Evolutionary conservation across 371 early-diverging fungal species (phyloP).

Genomic region (Rhizomucor pusillus): DNA sequence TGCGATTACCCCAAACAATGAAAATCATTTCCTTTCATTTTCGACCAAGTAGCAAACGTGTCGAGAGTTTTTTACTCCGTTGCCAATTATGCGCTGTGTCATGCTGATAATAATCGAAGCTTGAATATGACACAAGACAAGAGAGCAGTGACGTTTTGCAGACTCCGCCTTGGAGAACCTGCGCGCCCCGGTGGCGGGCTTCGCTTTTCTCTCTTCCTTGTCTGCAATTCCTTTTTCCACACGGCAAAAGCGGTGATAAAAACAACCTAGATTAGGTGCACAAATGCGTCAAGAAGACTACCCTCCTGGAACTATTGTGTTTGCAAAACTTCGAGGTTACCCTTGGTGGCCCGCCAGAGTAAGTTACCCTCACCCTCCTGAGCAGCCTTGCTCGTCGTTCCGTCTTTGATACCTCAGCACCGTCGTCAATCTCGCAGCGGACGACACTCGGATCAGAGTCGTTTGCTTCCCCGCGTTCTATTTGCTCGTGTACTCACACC

Average conservation of each 20-base stretch:
- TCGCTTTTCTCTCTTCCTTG: neutral
- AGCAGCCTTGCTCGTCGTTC: too few relatives aligned
- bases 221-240: conserved; percentile 1
- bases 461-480: neutral
- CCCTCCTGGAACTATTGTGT: conserved; percentile 62
- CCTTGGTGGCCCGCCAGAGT: conserved; percentile 83
- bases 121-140: too few relatives aligned
- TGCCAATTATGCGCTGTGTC: too few relatives aligned
- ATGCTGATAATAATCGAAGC: too few relatives aligned
- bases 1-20: too few relatives aligned
- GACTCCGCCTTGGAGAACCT: neutral
- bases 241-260: neutral
- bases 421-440: too few relatives aligned
- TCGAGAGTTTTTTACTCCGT: too few relatives aligned
- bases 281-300: conserved; percentile 29
- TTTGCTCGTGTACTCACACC: neutral
- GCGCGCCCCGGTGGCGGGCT: conserved; percentile 1
- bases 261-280: neutral
- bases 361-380: conserved; percentile 19
- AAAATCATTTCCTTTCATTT: too few relatives aligned
- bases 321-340: conserved; percentile 73
- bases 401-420: too few relatives aligned
- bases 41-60: too few relatives aligned
- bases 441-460: too few relatives aligned
- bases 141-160: neutral